phyloP scores from a whole-genome alignment of 306 rosid species.

The Malus orientalis region DNA sequence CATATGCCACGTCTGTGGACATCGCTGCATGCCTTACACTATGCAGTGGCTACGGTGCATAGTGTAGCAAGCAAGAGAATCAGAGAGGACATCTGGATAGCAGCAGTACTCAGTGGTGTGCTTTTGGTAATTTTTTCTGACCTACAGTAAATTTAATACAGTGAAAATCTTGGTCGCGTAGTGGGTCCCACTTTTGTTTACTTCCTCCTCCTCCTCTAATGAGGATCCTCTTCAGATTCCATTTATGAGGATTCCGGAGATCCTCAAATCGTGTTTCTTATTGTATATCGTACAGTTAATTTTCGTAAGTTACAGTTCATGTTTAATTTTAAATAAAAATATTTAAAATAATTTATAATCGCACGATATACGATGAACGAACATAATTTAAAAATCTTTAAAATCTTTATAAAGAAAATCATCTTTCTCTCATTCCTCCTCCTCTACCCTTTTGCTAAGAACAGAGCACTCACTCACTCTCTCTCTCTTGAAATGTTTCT shows the following conservation, averaged over 20 bases:
- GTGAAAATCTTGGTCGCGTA: background rate
- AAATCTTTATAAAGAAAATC: rapidly evolving
- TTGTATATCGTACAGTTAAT: rapidly evolving
- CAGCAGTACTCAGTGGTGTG: background rate
- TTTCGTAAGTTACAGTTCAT: rapidly evolving
- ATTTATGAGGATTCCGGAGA: rapidly evolving
- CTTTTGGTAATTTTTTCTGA: background rate
- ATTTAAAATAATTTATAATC: too few relatives aligned
- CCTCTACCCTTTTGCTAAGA: background rate
- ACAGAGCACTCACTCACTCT: background rate
- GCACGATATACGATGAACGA: rapidly evolving
- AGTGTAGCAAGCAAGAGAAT: background rate
- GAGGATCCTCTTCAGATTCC: too few relatives aligned
- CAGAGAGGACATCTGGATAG: background rate
- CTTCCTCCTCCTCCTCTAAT: background rate
- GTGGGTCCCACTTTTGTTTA: background rate
- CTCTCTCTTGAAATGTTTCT: background rate
- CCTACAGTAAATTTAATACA: background rate
- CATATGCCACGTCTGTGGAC: background rate
- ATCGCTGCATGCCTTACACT: background rate
- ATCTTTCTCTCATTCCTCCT: background rate
- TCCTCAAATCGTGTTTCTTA: too few relatives aligned
- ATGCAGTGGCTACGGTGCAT: background rate
- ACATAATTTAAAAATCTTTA: rapidly evolving
- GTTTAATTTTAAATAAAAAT: too few relatives aligned